Base-by-base conservation (phyloP, 2,329 filamentous ascomycete species). In the Penicillium sumatraense region DNA sequence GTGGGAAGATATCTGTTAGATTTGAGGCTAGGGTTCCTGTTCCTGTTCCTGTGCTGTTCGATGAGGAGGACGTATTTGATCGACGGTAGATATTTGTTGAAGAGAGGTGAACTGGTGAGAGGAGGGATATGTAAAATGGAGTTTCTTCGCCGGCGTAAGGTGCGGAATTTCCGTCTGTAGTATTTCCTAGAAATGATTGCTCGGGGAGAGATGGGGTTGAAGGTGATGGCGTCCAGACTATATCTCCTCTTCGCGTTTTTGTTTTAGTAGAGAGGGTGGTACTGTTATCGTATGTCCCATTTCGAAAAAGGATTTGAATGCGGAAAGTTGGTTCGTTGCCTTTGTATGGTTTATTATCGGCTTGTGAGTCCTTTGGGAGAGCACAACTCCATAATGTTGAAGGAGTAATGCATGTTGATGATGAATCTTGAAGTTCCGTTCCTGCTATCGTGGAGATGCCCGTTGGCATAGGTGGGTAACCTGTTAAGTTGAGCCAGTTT, bases 331-430 rank as follows among this genome's bases (percentile, higher is more conserved):
- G 92, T 66, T 91, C 85, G 58, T 88, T 82, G 0, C 86, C 78
- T 31, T 81, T 78, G 66, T 87, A 90, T 0, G 87, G 86, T 1
- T 80, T 76, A 40, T 88, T 84, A 1, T 82, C 80, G 3, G 81
- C 75, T 40, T 93, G 89, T 56, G 90, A 76, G 63, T 92, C 90
- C 69, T 91, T 91, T 2, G 93, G 91, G 14, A 96, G 74, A 10
- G 87, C 83, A 71, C 93, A 98, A 69, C 89, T 96, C 93, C 93
- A 98, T 51, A 95, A 73, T 0, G 89, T 90, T 3, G 85, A 80
- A 0, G 89, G 89, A 7, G 81, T 78, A 3, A 93, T 86, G 63
- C 93, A 98, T 6, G 83, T 85, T 20, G 84, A 84, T 51, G 85
- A 82, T n/a, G 84, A 77, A 2, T 82, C 76, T 0, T 83, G 82